Percentiles rank a stretch among this genome's conserved stretches.
Evolutionary conservation across 2,329 filamentous ascomycete genomes (phyloP).

Genomic region (Venturia asperata): DNA sequence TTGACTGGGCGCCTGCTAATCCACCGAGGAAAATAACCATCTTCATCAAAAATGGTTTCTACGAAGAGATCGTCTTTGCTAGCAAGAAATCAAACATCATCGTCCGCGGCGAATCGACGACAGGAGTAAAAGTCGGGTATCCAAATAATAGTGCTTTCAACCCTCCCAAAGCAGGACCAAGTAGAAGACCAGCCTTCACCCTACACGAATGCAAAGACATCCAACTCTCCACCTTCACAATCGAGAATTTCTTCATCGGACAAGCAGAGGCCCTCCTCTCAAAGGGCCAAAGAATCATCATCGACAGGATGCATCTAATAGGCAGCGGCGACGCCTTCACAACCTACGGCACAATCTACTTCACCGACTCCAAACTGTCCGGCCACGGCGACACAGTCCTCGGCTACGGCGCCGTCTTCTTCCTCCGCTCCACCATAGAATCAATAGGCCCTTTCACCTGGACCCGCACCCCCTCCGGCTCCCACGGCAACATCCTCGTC

Average conservation of each 20-base stretch:
- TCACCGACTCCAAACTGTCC: slow-evolving; percentile 19
- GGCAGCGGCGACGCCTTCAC: slow-evolving; percentile 23
- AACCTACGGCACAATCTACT: slow-evolving; percentile 22
- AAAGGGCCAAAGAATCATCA: slow-evolving; percentile 20
- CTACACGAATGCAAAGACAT: slow-evolving; percentile 20
- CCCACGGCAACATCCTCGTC: slow-evolving; percentile 22
- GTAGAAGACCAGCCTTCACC: slow-evolving; percentile 21
- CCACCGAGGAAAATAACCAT: slow-evolving; percentile 14
- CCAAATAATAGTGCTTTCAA: slow-evolving; percentile 23
- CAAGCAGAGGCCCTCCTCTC: slow-evolving; percentile 23
- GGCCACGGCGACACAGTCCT: slow-evolving; percentile 22
- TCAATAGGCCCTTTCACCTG: slow-evolving; percentile 19
- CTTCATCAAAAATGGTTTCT: slow-evolving; percentile 20
- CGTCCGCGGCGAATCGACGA: slow-evolving; percentile 20
- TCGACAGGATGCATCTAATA: slow-evolving; percentile 22
- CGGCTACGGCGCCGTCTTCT: slow-evolving; percentile 21
- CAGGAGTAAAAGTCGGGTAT: slow-evolving; percentile 21
- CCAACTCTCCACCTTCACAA: slow-evolving; percentile 21
- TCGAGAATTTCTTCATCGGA: slow-evolving; percentile 23
- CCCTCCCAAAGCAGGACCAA: slow-evolving; percentile 21
- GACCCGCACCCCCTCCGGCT: slow-evolving; percentile 20
- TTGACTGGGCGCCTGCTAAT: slow-evolving; percentile 18
- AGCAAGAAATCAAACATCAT: slow-evolving; percentile 21
- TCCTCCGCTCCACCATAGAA: slow-evolving; percentile 17
- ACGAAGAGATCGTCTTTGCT: slow-evolving; percentile 22